A percentile compares a stretch with the other conserved stretches of the same genome.
These are phyloP conservation scores for Phytophthora tentaculata DNA, from an alignment of 352 stramenopile genomes.

Conservation along the genomic window DNA sequence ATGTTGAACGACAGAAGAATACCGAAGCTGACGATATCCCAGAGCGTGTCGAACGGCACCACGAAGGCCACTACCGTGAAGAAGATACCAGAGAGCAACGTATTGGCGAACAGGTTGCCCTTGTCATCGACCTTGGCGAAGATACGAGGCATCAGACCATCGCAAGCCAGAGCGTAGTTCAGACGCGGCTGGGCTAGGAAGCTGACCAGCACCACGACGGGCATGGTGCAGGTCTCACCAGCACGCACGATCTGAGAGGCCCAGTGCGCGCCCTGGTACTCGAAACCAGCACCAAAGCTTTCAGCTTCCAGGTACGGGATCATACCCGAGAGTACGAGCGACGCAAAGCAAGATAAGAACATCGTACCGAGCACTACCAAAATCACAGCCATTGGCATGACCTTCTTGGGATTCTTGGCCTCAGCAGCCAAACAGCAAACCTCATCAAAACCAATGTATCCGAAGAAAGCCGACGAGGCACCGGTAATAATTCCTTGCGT, in stretches of 20 bases:
- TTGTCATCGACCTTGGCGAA: constrained; percentile 90
- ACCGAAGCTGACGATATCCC: constrained; percentile 91
- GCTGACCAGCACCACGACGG: constrained; percentile 94
- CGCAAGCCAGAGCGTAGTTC: constrained; percentile 92
- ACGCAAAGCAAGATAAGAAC: constrained; percentile 75
- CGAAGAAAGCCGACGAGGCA: constrained; percentile 92
- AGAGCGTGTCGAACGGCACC: constrained; percentile 80
- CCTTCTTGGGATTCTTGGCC: constrained; percentile 73
- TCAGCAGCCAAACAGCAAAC: constrained; percentile 91
- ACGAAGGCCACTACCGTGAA: constrained; percentile 76
- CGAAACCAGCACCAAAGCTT: constrained; percentile 57
- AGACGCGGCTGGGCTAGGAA: constrained; percentile 94
- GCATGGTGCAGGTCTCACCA: constrained; percentile 46
- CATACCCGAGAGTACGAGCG: constrained; percentile 90
- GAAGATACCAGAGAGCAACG: constrained; percentile 63
- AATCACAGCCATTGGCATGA: constrained; percentile 87
- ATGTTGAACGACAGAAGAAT: constrained; percentile 90
- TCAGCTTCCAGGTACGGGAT: constrained; percentile 38
- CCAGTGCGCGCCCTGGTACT: constrained; percentile 48
- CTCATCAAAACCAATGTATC: constrained; percentile 96
- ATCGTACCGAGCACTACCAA: constrained; percentile 80
- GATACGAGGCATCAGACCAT: constrained; percentile 92
- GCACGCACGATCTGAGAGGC: constrained; percentile 49
- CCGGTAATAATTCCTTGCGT: constrained; percentile 74
- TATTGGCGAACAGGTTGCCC: constrained; percentile 84